These are phyloP conservation scores for Trypanosoma platydactyli DNA, from an alignment of 208 protist genomes.

Conservation along the genomic window DNA sequence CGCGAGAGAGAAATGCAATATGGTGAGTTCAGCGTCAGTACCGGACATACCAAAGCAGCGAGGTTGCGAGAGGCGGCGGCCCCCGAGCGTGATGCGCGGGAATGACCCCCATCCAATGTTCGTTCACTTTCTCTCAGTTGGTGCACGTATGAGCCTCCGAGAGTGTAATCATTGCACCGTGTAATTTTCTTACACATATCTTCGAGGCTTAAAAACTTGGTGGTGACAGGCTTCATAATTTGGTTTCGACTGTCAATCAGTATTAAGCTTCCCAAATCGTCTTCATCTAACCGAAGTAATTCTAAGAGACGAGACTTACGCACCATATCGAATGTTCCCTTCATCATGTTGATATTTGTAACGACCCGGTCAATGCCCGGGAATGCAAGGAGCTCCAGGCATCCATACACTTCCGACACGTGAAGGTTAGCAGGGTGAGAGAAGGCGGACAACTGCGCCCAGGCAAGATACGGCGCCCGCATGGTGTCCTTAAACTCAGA, in stretches of 20 bases:
- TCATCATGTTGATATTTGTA: conserved; percentile 67
- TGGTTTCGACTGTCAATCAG: conserved; percentile 25
- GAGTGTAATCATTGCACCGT: conserved; percentile 16
- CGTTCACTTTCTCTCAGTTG: conserved; percentile 12
- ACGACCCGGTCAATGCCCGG: conserved; percentile 83
- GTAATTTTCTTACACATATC: conserved; percentile 34
- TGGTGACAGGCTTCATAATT: conserved; percentile 24
- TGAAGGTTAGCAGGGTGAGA: conserved; percentile 43
- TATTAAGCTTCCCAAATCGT: conserved; percentile 30
- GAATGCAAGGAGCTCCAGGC: conserved; percentile 83
- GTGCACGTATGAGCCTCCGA: conserved; percentile 22
- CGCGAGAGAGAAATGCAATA: conserved; percentile 10
- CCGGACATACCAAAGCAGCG: conserved; percentile 16
- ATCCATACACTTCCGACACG: conserved; percentile 75
- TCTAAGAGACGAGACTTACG: conserved; percentile 51
- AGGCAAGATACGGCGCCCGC: conserved; percentile 84
- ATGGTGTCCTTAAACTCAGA: conserved; percentile 53
- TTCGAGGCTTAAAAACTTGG: conserved; percentile 27
- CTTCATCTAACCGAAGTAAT: conserved; percentile 33
- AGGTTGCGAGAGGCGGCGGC: conserved; percentile 25
- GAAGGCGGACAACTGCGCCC: conserved; percentile 85
- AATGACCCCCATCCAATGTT: background rate
- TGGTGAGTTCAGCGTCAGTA: conserved; percentile 21
- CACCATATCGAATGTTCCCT: conserved; percentile 70
- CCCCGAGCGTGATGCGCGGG: background rate